A percentile compares a stretch with the other conserved stretches of the same genome.
Evolutionary conservation across 108 stramenopile genomes (phyloP).

Genomic region (Skeletonema costatum): DNA sequence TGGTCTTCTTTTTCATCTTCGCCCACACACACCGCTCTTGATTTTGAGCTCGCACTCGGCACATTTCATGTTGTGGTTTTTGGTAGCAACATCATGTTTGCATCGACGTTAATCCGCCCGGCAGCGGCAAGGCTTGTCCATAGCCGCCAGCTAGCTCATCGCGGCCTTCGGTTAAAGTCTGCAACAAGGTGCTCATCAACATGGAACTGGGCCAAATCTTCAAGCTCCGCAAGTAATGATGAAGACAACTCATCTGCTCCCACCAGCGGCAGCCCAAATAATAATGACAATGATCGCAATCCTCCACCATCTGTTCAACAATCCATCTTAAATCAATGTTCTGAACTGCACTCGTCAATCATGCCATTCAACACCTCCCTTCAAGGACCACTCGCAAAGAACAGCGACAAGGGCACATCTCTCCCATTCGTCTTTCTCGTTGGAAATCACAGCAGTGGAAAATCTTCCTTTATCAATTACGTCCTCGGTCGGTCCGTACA

Average conservation of each 20-base stretch:
- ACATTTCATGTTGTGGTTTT: too few relatives aligned
- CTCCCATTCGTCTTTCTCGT: slow-evolving; percentile 97
- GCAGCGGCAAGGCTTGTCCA: background rate
- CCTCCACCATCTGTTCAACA: slow-evolving; percentile 30
- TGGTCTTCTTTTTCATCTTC: too few relatives aligned
- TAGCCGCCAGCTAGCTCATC: background rate
- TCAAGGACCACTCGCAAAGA: slow-evolving; percentile 60
- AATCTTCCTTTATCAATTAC: slow-evolving; percentile 97
- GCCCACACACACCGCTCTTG: too few relatives aligned
- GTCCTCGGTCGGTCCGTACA: slow-evolving; percentile 90
- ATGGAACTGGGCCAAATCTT: background rate
- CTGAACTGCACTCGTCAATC: slow-evolving; percentile 56
- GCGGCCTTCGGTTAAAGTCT: background rate
- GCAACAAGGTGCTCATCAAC: background rate
- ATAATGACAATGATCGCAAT: slow-evolving; percentile 4
- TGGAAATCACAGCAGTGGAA: slow-evolving; percentile 96
- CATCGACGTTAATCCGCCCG: background rate
- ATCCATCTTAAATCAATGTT: slow-evolving; percentile 47
- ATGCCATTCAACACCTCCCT: slow-evolving; percentile 70
- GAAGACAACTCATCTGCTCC: background rate
- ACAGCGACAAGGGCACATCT: slow-evolving; percentile 67
- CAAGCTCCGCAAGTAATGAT: background rate
- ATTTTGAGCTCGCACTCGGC: too few relatives aligned
- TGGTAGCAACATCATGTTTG: background rate
- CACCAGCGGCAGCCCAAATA: background rate